A percentile compares a stretch with the other conserved stretches of the same genome.
Evolutionary conservation across 1,284 basidiomycete genomes (phyloP).

Genomic region (Melampsora americana): DNA sequence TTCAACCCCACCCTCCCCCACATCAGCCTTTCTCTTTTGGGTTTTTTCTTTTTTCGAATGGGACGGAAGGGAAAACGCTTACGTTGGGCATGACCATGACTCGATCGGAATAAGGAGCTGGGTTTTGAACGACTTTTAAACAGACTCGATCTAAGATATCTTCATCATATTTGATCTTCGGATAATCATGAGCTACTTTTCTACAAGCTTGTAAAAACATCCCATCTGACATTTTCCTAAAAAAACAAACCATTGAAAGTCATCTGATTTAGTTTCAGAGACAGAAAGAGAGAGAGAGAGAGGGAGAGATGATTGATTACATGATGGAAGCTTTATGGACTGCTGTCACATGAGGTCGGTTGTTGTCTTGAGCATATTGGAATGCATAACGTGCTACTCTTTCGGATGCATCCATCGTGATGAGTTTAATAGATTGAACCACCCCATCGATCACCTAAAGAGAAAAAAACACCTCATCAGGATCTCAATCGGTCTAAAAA

Average conservation of each 20-base stretch:
- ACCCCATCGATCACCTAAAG: conserved; percentile 81
- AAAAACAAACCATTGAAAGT: neutral
- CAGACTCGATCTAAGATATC: conserved; percentile 96
- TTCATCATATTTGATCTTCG: conserved; percentile 88
- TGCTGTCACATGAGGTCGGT: conserved; percentile 88
- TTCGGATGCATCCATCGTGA: conserved; percentile 98
- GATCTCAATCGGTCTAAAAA: no score
- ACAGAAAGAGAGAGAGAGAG: no score
- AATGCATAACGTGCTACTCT: conserved; percentile 98
- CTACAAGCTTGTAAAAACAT: conserved; percentile 99
- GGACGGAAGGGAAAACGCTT: conserved; percentile 33
- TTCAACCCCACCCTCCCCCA: neutral
- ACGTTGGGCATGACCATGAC: conserved; percentile 99
- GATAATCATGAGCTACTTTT: conserved; percentile 93
- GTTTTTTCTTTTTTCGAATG: neutral
- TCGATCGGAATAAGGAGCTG: conserved; percentile 85
- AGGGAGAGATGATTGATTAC: conserved; percentile 58
- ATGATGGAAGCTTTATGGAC: conserved; percentile 99
- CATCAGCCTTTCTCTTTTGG: no score
- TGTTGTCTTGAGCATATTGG: conserved; percentile 85
- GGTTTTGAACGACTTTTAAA: conserved; percentile 89
- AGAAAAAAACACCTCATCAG: neutral
- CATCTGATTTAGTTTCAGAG: no score
- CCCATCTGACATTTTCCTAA: conserved; percentile 94
- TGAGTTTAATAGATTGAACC: conserved; percentile 99